Evolutionary conservation across 1,139 yeast species (phyloP).

Genomic region (Candida sanyaensis): DNA sequence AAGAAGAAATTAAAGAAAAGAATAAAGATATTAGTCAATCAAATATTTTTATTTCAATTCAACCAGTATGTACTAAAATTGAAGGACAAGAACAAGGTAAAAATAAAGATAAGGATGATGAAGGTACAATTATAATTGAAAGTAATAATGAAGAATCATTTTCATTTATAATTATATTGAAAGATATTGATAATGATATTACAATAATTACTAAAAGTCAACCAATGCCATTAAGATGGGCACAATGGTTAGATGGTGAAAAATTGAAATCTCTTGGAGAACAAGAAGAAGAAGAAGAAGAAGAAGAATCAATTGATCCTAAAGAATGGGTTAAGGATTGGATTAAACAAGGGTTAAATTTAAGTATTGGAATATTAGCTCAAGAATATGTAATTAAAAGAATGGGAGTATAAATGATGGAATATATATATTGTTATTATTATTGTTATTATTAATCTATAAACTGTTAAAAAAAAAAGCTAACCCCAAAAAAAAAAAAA

Average conservation of each 20-base stretch:
- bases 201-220: constrained; percentile 79
- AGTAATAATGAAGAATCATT: constrained; percentile 37
- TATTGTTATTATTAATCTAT: constrained; percentile 1
- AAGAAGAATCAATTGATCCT: constrained; percentile 58
- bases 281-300: too few relatives aligned
- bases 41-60: constrained; percentile 76
- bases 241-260: constrained; percentile 72
- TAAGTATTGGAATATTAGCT: constrained; percentile 82
- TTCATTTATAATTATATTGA: constrained; percentile 69
- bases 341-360: constrained; percentile 80
- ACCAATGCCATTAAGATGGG: constrained; percentile 89
- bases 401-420: constrained; percentile 63
- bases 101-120: constrained; percentile 18
- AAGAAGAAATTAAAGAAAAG: constrained; percentile 19
- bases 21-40: constrained; percentile 46
- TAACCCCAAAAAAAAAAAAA: background rate
- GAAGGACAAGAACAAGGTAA: constrained; percentile 7
- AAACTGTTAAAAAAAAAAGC: background rate
- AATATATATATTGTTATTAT: background rate
- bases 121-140: constrained; percentile 41
- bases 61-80: constrained; percentile 54
- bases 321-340: constrained; percentile 95
- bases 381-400: constrained; percentile 89
- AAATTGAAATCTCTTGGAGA: constrained; percentile 27
- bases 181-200: constrained; percentile 78